A percentile compares a stretch with the other conserved stretches of the same genome.
Evolutionary conservation across 2,329 filamentous ascomycete genomes (phyloP).

Genomic region (Drechslerella coelobrocha): DNA sequence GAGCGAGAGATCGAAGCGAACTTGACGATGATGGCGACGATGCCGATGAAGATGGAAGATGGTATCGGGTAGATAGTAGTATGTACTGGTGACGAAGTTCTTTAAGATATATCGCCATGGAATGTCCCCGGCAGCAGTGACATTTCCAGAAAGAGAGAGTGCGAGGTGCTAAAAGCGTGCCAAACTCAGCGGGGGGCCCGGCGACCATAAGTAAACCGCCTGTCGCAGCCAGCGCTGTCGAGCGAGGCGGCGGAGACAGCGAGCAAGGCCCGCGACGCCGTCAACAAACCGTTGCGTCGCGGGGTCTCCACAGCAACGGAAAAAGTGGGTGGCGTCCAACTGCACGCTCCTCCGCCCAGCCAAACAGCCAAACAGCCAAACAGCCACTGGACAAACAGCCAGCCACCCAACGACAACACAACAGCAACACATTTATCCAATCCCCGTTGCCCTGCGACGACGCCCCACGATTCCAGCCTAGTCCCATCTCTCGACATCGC

Average conservation of each 20-base stretch:
- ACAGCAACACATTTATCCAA: too few species aligned
- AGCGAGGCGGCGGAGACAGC: not conserved
- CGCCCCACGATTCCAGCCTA: too few species aligned
- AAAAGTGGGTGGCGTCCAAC: not conserved
- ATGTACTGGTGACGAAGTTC: not conserved
- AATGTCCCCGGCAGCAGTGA: not conserved
- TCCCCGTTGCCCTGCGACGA: too few species aligned
- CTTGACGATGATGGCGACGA: not conserved
- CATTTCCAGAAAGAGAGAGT: conserved; percentile 8
- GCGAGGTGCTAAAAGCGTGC: conserved; percentile 7
- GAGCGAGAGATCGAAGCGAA: not conserved
- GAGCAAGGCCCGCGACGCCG: not conserved
- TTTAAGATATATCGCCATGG: too few species aligned
- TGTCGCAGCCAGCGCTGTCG: not conserved
- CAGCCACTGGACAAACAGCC: not conserved
- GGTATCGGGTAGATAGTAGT: not conserved
- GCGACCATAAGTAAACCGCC: conserved; percentile 19
- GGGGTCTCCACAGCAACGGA: conserved; percentile 40
- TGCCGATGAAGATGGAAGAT: not conserved
- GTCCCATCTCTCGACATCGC: too few species aligned
- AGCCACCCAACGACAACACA: too few species aligned
- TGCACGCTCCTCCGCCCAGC: conserved; percentile 1
- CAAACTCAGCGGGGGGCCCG: not conserved
- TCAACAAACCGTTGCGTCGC: conserved; percentile 47
- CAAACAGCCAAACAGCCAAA: not conserved